A percentile compares a stretch with the other conserved stretches of the same genome.
These are phyloP conservation scores for Tolypocladium cylindrosporum DNA, from an alignment of 2,329 filamentous ascomycete species.

Conservation along the genomic window DNA sequence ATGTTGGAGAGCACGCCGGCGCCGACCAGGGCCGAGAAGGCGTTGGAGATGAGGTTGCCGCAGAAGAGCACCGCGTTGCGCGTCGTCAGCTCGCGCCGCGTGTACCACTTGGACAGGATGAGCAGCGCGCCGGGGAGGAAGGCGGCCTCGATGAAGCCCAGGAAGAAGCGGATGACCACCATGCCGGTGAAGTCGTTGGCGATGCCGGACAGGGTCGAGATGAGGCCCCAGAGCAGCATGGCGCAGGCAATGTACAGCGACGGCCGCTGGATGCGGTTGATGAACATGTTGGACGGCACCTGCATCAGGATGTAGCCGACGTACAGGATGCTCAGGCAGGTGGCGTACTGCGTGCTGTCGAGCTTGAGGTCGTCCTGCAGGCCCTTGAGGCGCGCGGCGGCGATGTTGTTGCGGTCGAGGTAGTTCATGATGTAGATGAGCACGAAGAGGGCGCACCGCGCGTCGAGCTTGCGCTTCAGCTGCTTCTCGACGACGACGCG, in stretches of 20 bases:
- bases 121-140: constrained; percentile 55
- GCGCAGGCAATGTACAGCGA: constrained; percentile 39
- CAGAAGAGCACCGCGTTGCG: constrained; percentile 49
- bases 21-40: constrained; percentile 48
- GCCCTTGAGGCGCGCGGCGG: constrained; percentile 54
- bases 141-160: constrained; percentile 54
- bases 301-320: constrained; percentile 58
- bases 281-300: constrained; percentile 46
- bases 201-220: constrained; percentile 46
- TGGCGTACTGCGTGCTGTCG: constrained; percentile 49
- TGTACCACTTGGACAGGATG: constrained; percentile 59
- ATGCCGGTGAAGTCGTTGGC: constrained; percentile 43
- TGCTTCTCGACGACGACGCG: constrained; percentile 50
- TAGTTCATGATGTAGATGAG: constrained; percentile 71
- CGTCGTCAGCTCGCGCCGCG: constrained; percentile 43
- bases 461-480: constrained; percentile 61
- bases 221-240: constrained; percentile 50
- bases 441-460: constrained; percentile 57
- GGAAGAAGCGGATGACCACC: constrained; percentile 45
- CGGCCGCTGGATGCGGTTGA: constrained; percentile 42
- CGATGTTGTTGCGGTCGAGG: constrained; percentile 59
- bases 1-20: constrained; percentile 50
- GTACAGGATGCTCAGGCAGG: constrained; percentile 54
- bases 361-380: constrained; percentile 51
- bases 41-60: constrained; percentile 49